Percentiles rank a stretch among this genome's conserved stretches.
These are phyloP conservation scores for Kluyveromyces wickerhamii DNA, from an alignment of 805 yeast species.

Conservation along the genomic window DNA sequence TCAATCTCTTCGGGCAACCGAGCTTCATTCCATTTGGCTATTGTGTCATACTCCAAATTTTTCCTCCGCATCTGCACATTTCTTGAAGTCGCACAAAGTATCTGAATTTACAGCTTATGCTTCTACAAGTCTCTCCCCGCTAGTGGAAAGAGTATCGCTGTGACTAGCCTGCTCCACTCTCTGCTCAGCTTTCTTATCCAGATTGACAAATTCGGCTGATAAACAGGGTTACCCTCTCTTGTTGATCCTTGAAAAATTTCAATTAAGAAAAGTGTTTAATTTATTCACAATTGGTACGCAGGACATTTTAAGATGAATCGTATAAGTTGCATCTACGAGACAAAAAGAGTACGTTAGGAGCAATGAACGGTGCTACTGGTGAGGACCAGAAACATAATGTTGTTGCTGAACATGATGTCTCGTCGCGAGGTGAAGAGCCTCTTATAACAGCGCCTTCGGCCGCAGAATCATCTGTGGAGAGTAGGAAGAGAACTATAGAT, in stretches of 20 bases:
- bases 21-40: conserved; percentile 7
- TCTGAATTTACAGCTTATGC: too few relatives aligned
- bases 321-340: background rate
- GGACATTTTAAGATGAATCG: too few relatives aligned
- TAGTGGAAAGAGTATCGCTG: too few relatives aligned
- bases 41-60: background rate
- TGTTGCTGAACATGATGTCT: background rate
- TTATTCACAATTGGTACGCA: too few relatives aligned
- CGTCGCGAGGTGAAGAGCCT: background rate
- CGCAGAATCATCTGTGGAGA: conserved; percentile 6
- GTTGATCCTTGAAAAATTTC: conserved; percentile 5
- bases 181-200: too few relatives aligned
- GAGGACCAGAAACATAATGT: background rate
- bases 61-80: conserved; percentile 1
- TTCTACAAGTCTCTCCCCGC: too few relatives aligned
- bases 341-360: background rate
- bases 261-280: too few relatives aligned
- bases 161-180: too few relatives aligned
- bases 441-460: background rate
- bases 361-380: conserved; percentile 2
- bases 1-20: conserved; percentile 38
- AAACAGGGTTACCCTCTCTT: conserved; percentile 3
- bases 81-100: too few relatives aligned
- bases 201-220: too few relatives aligned
- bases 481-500: conserved; percentile 4